Base-by-base conservation (phyloP, 2,329 filamentous ascomycete genomes). In the Botrytis paeoniae region DNA sequence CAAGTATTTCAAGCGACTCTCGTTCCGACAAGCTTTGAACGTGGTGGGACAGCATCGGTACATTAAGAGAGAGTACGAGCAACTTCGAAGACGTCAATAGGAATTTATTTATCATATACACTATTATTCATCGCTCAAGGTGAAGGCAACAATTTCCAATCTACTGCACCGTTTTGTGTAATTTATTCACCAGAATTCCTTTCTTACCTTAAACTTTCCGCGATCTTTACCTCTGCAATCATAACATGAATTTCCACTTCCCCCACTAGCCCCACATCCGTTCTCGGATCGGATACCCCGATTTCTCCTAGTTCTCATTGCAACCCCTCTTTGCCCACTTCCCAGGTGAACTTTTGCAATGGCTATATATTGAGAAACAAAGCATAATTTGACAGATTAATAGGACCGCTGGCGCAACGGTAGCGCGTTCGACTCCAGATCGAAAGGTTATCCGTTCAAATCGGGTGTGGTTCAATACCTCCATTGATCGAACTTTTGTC, bases 381-480 rank as follows among this genome's bases (percentile, higher is more conserved):
- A 14, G 1, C 3, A 0, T 0, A 0, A 0, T 0, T 0, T 0
- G 0, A 0, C 5, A 68, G 35, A 43, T 69, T 37, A 69, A 57
- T 41, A 69, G 65, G 71, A 74, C 73, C 71, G 73, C 73, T 74
- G 73, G 73, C 73, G 75, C 75, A 76, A 76, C 75, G 75, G 75
- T 76, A 76, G 74, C 76, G 76, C 76, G 76, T 77, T 75, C 76
- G 78, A 77, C 75, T 79, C 78, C 78, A 79, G 78, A 79, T 75
- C 78, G 76, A 78, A 79, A 79, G 78, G 78, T 79, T 79, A 75
- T 78, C 78, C 75, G 78, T 79, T 79, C 78, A 79, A 79, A 79
- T 79, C 78, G 73, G 78, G 77, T 75, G 73, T 72, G 76, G 75
- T 76, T 79, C 76, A 77, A 75, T 63, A 76, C 75, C 75, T 73